Evolutionary conservation across 1,284 basidiomycete genomes (phyloP).

Genomic region (Irpex rosettiformis): DNA sequence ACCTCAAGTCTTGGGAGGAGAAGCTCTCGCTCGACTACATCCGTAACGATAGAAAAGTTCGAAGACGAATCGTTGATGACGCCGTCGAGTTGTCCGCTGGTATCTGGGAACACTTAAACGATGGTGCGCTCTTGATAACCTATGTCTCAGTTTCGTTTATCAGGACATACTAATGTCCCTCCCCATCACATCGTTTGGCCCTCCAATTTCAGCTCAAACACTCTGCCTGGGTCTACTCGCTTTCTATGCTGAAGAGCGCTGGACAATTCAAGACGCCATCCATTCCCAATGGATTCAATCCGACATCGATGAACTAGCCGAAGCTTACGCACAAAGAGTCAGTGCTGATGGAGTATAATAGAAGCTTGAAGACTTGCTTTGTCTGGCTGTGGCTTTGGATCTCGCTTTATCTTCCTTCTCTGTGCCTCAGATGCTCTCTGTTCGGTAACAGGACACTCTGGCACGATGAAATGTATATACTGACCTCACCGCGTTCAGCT

Average conservation of each 20-base stretch:
- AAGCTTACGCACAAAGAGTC: constrained; percentile 56
- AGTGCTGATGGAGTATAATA: constrained; percentile 23
- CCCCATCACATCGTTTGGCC: too few relatives aligned
- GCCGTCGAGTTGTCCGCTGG: constrained; percentile 49
- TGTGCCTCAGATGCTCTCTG: not conserved
- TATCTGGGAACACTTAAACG: constrained; percentile 51
- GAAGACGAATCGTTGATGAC: constrained; percentile 64
- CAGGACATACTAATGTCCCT: too few relatives aligned
- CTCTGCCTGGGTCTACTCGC: constrained; percentile 57
- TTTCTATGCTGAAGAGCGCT: constrained; percentile 51
- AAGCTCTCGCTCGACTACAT: constrained; percentile 46
- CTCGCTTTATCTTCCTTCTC: not conserved
- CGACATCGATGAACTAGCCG: constrained; percentile 56
- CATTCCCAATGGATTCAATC: constrained; percentile 58
- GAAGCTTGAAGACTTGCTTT: not conserved
- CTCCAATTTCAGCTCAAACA: constrained; percentile 40
- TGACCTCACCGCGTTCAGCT: not conserved
- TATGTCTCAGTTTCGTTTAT: not conserved
- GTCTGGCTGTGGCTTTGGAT: not conserved
- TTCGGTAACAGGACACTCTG: not conserved
- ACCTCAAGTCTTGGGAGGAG: constrained; percentile 34
- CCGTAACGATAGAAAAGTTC: constrained; percentile 55
- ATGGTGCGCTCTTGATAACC: constrained; percentile 45
- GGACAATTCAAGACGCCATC: constrained; percentile 59
- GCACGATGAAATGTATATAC: not conserved